Evolutionary conservation across 305 asterid species (phyloP).

Genomic region (Fraxinus sp.): DNA sequence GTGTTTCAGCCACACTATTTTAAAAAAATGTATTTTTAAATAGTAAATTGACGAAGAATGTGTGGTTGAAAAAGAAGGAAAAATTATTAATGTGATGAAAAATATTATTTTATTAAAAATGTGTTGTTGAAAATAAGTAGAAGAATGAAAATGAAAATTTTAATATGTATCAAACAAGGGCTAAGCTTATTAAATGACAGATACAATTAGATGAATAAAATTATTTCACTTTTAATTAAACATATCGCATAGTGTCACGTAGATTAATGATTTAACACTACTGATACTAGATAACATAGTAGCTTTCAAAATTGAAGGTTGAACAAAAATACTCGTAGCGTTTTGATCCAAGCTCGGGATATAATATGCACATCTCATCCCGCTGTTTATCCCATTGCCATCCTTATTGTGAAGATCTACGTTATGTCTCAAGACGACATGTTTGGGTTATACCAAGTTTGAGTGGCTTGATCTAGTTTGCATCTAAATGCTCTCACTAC

Average conservation of each 20-base stretch:
- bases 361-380: not conserved
- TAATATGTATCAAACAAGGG: too few relatives aligned
- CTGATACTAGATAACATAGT: not conserved
- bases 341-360: not conserved
- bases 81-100: too few relatives aligned
- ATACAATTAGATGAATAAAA: not conserved
- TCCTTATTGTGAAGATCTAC: not conserved
- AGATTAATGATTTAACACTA: not conserved
- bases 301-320: not conserved
- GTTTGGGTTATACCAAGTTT: not conserved
- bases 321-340: not conserved
- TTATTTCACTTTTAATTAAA: not conserved
- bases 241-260: not conserved
- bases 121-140: too few relatives aligned
- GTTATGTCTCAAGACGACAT: not conserved
- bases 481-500: not conserved
- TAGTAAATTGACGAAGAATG: too few relatives aligned
- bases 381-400: not conserved
- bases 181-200: not conserved
- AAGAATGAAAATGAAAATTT: too few relatives aligned
- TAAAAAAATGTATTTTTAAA: too few relatives aligned
- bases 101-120: too few relatives aligned
- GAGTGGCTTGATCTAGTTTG: not conserved
- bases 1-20: too few relatives aligned
- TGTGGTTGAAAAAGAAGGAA: too few relatives aligned